These are phyloP conservation scores for Chimonanthus praecox DNA, from an alignment of 164 flowering plant species.

Conservation along the genomic window DNA sequence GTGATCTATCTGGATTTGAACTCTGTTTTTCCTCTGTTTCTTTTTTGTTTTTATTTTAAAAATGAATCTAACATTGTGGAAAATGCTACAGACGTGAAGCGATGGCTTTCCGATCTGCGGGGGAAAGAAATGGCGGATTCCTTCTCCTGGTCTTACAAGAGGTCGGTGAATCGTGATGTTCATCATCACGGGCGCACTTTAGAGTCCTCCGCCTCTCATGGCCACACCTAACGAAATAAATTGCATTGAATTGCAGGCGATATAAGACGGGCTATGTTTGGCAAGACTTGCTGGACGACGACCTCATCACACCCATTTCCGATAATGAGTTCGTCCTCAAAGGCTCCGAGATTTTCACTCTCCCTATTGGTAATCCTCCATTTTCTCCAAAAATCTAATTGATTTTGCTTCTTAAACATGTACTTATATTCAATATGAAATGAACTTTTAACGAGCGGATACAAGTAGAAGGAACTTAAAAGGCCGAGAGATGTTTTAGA, in stretches of 20 bases:
- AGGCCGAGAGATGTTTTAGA: too few species aligned
- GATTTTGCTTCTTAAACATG: too few species aligned
- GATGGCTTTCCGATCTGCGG: slow-evolving; percentile 71
- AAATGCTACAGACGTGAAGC: slow-evolving; percentile 52
- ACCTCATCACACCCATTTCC: slow-evolving; percentile 59
- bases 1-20: not conserved
- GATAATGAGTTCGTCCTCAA: slow-evolving; percentile 72
- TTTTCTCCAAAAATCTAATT: too few species aligned
- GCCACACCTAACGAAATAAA: not conserved
- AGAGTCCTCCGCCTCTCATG: not conserved
- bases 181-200: not conserved
- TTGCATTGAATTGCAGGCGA: slow-evolving; percentile 31
- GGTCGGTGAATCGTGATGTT: slow-evolving; percentile 21
- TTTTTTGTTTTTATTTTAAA: not conserved
- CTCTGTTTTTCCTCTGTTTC: not conserved
- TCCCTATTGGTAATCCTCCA: not conserved
- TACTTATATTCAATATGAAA: too few species aligned
- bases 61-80: not conserved
- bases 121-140: slow-evolving; percentile 75
- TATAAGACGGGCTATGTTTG: slow-evolving; percentile 67
- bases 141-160: slow-evolving; percentile 83
- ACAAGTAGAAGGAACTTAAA: too few species aligned
- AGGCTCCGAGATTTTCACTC: slow-evolving; percentile 42
- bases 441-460: too few species aligned
- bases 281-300: slow-evolving; percentile 73